Evolutionary conservation across 192 early-diverging fungal genomes (phyloP).

Genomic region (Backusella tarrabulga): DNA sequence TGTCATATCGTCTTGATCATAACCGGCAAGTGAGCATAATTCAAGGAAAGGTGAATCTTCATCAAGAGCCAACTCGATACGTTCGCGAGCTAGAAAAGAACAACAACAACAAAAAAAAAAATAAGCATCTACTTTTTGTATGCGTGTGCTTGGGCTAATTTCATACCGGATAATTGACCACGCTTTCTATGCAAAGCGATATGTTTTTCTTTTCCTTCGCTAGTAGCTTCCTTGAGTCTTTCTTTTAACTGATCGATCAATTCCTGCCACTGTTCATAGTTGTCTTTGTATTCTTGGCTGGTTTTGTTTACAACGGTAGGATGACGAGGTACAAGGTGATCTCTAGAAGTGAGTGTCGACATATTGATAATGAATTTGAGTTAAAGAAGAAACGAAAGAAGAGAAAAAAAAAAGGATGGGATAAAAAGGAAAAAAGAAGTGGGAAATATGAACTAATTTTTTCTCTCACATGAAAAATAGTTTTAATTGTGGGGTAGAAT

Average conservation of each 20-base stretch:
- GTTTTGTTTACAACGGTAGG: slow-evolving; percentile 45
- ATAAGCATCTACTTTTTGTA: not conserved
- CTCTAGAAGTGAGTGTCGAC: slow-evolving; percentile 26
- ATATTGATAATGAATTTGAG: slow-evolving; percentile 1
- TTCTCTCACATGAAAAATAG: not conserved
- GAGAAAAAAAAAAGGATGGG: not conserved
- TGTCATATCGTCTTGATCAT: slow-evolving; percentile 62
- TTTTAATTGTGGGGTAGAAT: not conserved
- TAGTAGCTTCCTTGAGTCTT: slow-evolving; percentile 49
- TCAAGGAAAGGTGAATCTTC: slow-evolving; percentile 67
- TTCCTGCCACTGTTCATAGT: slow-evolving; percentile 53
- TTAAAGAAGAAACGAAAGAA: not conserved
- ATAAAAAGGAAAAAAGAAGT: not conserved
- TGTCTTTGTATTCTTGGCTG: slow-evolving; percentile 52
- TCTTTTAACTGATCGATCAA: slow-evolving; percentile 51
- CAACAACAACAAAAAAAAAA: not conserved
- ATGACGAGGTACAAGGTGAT: slow-evolving; percentile 43
- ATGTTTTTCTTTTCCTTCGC: slow-evolving; percentile 46
- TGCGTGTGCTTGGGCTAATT: not conserved
- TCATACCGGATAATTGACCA: slow-evolving; percentile 57
- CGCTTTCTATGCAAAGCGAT: slow-evolving; percentile 54
- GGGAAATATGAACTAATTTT: not conserved
- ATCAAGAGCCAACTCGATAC: slow-evolving; percentile 58
- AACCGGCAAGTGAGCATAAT: slow-evolving; percentile 60
- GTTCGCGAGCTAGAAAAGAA: slow-evolving; percentile 48